These are phyloP conservation scores for Rhizomucor miehei DNA, from an alignment of 371 early-diverging fungal species.

Conservation along the genomic window DNA sequence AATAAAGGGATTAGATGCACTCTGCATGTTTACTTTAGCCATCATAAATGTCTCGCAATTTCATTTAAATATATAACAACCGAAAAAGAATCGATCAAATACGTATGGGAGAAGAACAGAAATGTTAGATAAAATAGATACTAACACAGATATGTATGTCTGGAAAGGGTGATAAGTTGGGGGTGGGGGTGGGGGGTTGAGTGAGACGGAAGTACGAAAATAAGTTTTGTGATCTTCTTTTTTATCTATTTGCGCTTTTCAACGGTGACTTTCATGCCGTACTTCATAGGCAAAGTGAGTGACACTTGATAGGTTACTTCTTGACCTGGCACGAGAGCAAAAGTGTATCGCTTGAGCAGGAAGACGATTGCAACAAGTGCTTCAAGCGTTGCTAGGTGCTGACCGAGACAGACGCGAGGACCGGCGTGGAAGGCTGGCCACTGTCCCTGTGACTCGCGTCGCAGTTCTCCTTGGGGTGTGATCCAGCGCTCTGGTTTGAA, in stretches of 20 bases:
- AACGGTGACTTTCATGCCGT: conserved; percentile 44
- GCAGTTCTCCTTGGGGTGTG: conserved; percentile 20
- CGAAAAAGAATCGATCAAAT: too few species aligned
- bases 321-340: conserved; percentile 42
- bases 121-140: too few species aligned
- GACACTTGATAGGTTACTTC: conserved; percentile 34
- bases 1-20: too few species aligned
- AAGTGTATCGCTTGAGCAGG: conserved; percentile 45
- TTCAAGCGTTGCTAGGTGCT: conserved; percentile 56
- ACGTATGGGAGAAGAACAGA: too few species aligned
- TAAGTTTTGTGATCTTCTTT: too few species aligned
- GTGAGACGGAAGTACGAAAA: too few species aligned
- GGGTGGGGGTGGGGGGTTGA: too few species aligned
- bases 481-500: conserved; percentile 67
- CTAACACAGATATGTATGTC: too few species aligned
- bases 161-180: too few species aligned
- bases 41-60: too few species aligned
- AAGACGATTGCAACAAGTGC: conserved; percentile 45
- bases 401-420: conserved; percentile 28
- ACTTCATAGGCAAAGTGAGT: conserved; percentile 53
- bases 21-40: too few species aligned
- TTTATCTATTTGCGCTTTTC: conserved; percentile 14
- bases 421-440: conserved; percentile 60
- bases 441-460: conserved; percentile 25
- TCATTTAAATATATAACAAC: too few species aligned